phyloP scores from a whole-genome alignment of 805 yeast genomes.

The Nakazawaea sp. region DNA sequence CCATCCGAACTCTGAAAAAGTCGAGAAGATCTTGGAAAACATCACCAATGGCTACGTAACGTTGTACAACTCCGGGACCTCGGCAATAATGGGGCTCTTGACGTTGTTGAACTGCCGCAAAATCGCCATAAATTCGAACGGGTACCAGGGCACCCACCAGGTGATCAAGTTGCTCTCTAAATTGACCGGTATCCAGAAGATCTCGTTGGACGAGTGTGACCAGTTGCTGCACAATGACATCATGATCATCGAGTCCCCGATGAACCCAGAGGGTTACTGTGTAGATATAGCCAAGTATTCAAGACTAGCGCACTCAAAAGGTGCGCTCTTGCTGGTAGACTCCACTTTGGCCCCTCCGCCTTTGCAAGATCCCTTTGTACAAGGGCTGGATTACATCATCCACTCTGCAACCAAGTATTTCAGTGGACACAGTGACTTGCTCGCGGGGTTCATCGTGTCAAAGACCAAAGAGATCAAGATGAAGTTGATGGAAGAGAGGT shows the following conservation, averaged over 20 bases:
- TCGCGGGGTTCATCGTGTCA: slow-evolving; percentile 45
- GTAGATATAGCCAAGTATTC: slow-evolving; percentile 37
- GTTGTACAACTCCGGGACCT: slow-evolving; percentile 42
- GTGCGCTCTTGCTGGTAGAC: slow-evolving; percentile 40
- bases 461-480: slow-evolving; percentile 26
- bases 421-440: slow-evolving; percentile 48
- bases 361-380: slow-evolving; percentile 41
- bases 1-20: slow-evolving; percentile 41
- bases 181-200: slow-evolving; percentile 31
- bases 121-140: slow-evolving; percentile 37
- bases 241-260: slow-evolving; percentile 45
- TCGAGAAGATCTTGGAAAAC: slow-evolving; percentile 37
- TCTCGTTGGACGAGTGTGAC: slow-evolving; percentile 26
- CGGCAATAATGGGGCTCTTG: slow-evolving; percentile 44
- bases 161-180: slow-evolving; percentile 37
- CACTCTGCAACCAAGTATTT: slow-evolving; percentile 52
- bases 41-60: slow-evolving; percentile 40
- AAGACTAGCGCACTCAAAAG: slow-evolving; percentile 32
- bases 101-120: slow-evolving; percentile 38
- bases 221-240: slow-evolving; percentile 34
- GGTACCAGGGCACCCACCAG: slow-evolving; percentile 47
- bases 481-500: slow-evolving; percentile 31
- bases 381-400: slow-evolving; percentile 46
- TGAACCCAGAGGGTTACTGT: slow-evolving; percentile 43
- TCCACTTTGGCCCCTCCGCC: slow-evolving; percentile 55